These are phyloP conservation scores for Mortierella claussenii DNA, from an alignment of 192 early-diverging fungal genomes.

Conservation along the genomic window DNA sequence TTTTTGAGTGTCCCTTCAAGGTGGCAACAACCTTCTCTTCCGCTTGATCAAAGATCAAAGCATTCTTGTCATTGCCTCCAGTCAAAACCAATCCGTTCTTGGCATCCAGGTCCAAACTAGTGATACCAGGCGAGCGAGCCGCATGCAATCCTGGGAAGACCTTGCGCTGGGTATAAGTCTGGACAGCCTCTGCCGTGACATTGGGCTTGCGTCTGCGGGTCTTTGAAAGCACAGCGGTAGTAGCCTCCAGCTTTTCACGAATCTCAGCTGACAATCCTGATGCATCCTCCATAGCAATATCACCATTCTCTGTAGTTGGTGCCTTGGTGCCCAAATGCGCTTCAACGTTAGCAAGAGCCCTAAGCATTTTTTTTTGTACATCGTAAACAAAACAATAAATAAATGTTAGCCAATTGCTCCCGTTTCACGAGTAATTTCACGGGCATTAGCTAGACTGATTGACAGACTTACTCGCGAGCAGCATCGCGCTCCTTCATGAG, in stretches of 20 bases:
- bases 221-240: constrained; percentile 51
- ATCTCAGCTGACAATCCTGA: constrained; percentile 59
- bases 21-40: constrained; percentile 72
- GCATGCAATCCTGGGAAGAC: constrained; percentile 74
- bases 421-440: too few species aligned
- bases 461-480: constrained; percentile 72
- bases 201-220: constrained; percentile 82
- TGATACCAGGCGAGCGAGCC: constrained; percentile 78
- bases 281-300: constrained; percentile 62
- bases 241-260: constrained; percentile 63
- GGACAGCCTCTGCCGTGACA: constrained; percentile 76
- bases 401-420: too few species aligned
- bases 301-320: constrained; percentile 28
- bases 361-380: constrained; percentile 25
- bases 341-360: constrained; percentile 68
- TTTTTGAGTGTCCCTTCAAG: constrained; percentile 88
- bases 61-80: constrained; percentile 84
- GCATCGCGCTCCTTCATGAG: constrained; percentile 91
- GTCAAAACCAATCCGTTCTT: constrained; percentile 76
- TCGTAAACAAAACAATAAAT: background rate
- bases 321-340: constrained; percentile 65
- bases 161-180: constrained; percentile 60
- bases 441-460: too few species aligned
- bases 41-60: constrained; percentile 73
- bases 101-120: constrained; percentile 64